Percentiles rank a stretch among this genome's conserved stretches.
Evolutionary conservation across 2,329 filamentous ascomycete genomes (phyloP).

Genomic region (Fusarium sp.): DNA sequence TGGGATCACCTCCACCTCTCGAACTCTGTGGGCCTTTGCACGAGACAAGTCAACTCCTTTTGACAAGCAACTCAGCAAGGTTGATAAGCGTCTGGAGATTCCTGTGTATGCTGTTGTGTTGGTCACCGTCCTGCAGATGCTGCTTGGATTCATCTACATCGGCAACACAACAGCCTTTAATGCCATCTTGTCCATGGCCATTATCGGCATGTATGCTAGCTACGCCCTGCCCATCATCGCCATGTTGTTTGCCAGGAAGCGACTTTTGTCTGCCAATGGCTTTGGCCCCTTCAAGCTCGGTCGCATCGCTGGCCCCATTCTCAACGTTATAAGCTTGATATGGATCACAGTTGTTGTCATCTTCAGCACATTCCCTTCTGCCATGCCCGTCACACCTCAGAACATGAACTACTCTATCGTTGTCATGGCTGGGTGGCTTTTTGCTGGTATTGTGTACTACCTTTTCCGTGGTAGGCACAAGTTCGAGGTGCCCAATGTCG

Average conservation of each 20-base stretch:
- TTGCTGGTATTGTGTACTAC: conserved; percentile 51
- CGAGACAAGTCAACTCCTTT: conserved; percentile 52
- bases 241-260: conserved; percentile 53
- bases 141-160: conserved; percentile 53
- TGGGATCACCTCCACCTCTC: conserved; percentile 50
- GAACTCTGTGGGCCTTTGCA: conserved; percentile 55
- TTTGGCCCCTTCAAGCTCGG: conserved; percentile 49
- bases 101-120: conserved; percentile 47
- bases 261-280: conserved; percentile 19
- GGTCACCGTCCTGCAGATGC: conserved; percentile 42
- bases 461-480: conserved; percentile 35
- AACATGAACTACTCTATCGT: conserved; percentile 61
- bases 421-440: conserved; percentile 54
- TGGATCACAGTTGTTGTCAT: conserved; percentile 58
- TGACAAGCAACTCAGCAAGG: conserved; percentile 50
- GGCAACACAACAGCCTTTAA: conserved; percentile 56
- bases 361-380: conserved; percentile 58
- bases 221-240: conserved; percentile 53
- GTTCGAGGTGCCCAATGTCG: conserved; percentile 35
- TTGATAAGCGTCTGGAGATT: conserved; percentile 47
- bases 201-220: conserved; percentile 57
- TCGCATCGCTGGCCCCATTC: conserved; percentile 43
- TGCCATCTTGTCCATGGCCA: conserved; percentile 54
- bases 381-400: conserved; percentile 53
- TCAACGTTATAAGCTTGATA: conserved; percentile 55